Base-by-base conservation (phyloP, 495 filamentous ascomycete genomes). In the Rostrohypoxylon terebratum region DNA sequence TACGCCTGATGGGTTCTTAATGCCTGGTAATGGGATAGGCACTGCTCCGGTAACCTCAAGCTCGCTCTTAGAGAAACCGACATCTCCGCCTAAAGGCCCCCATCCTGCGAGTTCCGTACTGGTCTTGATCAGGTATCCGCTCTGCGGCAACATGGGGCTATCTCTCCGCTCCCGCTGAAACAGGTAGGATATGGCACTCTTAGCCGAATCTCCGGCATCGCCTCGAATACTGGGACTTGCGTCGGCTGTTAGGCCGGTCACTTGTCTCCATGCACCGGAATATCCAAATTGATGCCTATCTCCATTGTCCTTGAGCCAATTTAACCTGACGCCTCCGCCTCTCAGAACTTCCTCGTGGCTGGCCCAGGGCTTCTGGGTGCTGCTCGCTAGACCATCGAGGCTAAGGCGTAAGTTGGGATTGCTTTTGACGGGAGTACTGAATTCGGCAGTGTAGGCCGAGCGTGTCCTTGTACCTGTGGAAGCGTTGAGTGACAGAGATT, bases 281-380 rank as follows among this genome's bases (percentile, higher is more conserved):
- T 97, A 97, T 44, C 87, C 86, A 61, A 97, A 60, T 68, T 96
- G 90, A 76, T 97, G 92, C 60, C 79, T 87, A 68, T 91, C 87
- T 34, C 87, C 86, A 23, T 84, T 84, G 47, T 80, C 77, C 31
- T 85, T 88, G 53, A 89, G 73, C 90, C 91, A 98, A 51, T 87
- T 86, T 20, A 97, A 79, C 63, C 91, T 94, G 8, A 91, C 83
- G 78, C 88, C 90, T 8, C 87, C 94, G 20, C 94, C 94, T 70
- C 89, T 93, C n/a, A 95, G 79, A 0, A 89, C 89, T 81, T 98
- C 96, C 68, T 97, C 95, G 74, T 99, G 95, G 64, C 91, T 95
- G 3, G 96, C 93, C 90, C 92, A 98, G 13, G 88, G 86, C 76
- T 97, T 97, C 68, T 93, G 87, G 3, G 93, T 96, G 10, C 90